Evolutionary conservation across 176 grass and related monocot genomes (phyloP).

Genomic region (Aegilops tauschii): DNA sequence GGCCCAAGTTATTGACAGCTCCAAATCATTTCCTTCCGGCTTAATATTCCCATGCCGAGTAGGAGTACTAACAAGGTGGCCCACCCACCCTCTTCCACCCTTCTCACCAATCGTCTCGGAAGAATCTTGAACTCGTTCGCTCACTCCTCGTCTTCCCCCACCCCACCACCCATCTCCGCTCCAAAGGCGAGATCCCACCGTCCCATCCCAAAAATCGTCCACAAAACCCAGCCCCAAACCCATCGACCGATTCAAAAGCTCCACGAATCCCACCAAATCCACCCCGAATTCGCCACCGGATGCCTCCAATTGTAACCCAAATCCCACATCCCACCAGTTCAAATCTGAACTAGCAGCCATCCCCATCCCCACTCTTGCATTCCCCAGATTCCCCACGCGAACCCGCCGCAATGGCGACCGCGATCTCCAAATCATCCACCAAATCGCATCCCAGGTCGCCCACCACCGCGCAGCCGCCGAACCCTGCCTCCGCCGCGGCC

Average conservation of each 20-base stretch:
- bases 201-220: constrained; percentile 35
- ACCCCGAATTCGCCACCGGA: constrained; percentile 13
- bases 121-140: constrained; percentile 35
- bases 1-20: not conserved
- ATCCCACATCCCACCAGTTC: constrained; percentile 26
- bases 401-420: constrained; percentile 44
- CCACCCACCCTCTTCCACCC: not conserved
- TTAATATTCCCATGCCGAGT: not conserved
- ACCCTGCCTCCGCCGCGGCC: not conserved
- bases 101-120: constrained; percentile 27
- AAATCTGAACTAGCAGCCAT: constrained; percentile 43
- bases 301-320: not conserved
- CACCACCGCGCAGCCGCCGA: constrained; percentile 33
- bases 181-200: constrained; percentile 40
- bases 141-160: constrained; percentile 7
- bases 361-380: not conserved
- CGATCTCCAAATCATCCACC: constrained; percentile 43
- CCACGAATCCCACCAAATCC: constrained; percentile 30
- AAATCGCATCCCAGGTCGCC: constrained; percentile 44
- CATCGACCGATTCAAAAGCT: constrained; percentile 14
- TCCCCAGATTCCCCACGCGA: constrained; percentile 19
- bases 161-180: not conserved
- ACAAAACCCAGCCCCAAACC: constrained; percentile 5
- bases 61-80: not conserved
- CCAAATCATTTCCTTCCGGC: not conserved